These are phyloP conservation scores for Puccinia triticina DNA, from an alignment of 1,284 basidiomycete species.

Conservation along the genomic window DNA sequence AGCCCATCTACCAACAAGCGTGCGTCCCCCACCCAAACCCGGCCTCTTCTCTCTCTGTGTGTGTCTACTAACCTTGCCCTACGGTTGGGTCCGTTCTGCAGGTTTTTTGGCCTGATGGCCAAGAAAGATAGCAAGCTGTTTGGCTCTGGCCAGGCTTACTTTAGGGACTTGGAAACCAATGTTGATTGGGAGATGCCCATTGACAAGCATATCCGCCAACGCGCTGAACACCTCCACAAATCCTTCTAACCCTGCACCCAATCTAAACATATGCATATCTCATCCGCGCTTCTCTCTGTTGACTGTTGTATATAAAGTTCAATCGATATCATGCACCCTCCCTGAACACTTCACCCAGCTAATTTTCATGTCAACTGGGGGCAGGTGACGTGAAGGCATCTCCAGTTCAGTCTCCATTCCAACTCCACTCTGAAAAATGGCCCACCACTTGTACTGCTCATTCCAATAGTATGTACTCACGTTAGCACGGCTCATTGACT, in stretches of 20 bases:
- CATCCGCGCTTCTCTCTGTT: not conserved
- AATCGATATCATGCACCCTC: no score
- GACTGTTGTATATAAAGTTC: not conserved
- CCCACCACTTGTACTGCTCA: no score
- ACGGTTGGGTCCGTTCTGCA: not conserved
- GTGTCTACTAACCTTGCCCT: not conserved
- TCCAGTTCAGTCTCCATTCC: no score
- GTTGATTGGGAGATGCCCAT: not conserved
- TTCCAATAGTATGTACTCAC: no score
- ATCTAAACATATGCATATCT: not conserved
- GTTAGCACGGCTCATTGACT: no score
- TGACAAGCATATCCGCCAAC: not conserved
- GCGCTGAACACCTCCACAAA: not conserved
- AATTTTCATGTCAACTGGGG: no score
- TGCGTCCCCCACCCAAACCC: not conserved
- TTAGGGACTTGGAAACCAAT: not conserved
- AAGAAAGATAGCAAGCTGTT: constrained; percentile 1
- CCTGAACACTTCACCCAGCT: no score
- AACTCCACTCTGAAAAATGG: no score
- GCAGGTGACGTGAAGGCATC: no score
- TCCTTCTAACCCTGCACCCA: not conserved
- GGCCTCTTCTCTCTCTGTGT: not conserved
- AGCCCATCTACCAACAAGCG: constrained; percentile 23
- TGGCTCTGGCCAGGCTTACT: constrained; percentile 17
- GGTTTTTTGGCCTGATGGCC: constrained; percentile 2